Evolutionary conservation across 164 flowering plant genomes (phyloP).

Genomic region (Piper longum): DNA sequence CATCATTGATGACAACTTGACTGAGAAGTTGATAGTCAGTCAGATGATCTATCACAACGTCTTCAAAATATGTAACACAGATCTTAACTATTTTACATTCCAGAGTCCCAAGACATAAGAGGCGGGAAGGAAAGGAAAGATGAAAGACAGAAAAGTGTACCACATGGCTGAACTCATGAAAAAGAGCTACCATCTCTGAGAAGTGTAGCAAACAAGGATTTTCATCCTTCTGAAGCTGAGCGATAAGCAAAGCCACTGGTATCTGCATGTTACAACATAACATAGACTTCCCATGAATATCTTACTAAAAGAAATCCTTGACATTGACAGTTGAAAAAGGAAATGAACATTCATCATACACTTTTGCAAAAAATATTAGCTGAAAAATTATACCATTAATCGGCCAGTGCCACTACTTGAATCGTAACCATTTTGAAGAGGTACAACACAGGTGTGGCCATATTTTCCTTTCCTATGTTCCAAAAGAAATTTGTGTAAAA

Average conservation of each 20-base stretch:
- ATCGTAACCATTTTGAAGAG: conserved; percentile 69
- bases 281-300: neutral
- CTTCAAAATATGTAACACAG: too few species aligned
- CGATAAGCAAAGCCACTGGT: conserved; percentile 62
- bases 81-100: too few species aligned
- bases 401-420: neutral
- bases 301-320: too few species aligned
- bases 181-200: conserved; percentile 71
- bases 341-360: too few species aligned
- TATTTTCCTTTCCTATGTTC: conserved; percentile 74
- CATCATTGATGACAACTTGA: neutral
- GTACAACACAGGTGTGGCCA: conserved; percentile 66
- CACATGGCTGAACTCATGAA: conserved; percentile 97
- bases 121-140: neutral
- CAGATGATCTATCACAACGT: neutral
- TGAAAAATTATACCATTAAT: neutral
- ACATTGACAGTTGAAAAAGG: neutral
- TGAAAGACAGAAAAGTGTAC: conserved; percentile 29
- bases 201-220: conserved; percentile 49
- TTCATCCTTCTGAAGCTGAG: conserved; percentile 62
- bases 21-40: neutral
- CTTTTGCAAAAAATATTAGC: neutral
- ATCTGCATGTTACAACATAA: conserved; percentile 27
- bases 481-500: neutral
- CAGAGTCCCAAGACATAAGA: too few species aligned